Conservation (phyloP, 257 asterid genomes). For the Nicotiana paniculata region DNA sequence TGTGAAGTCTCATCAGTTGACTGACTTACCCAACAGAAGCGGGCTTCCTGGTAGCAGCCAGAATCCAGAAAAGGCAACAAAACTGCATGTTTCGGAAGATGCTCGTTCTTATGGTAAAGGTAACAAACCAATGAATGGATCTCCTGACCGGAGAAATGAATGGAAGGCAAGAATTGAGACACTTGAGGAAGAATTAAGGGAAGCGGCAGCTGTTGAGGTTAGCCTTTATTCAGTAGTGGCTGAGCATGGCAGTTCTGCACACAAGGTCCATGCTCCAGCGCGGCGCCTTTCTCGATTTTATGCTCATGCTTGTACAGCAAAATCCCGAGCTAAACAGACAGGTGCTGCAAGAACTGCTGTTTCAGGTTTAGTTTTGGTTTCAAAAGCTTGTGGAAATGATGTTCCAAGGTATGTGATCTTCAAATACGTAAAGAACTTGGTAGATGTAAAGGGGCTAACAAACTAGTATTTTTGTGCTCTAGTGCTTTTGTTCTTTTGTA, state of each 20-base stretch:
- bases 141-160: constrained; percentile 33
- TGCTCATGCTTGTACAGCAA: constrained; percentile 49
- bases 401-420: constrained; percentile 55
- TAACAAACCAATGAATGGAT: constrained; percentile 22
- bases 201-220: constrained; percentile 74
- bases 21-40: constrained; percentile 28
- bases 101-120: constrained; percentile 26
- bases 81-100: constrained; percentile 23
- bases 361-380: constrained; percentile 78
- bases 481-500: too few relatives aligned
- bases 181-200: constrained; percentile 84
- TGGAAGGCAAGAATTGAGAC: constrained; percentile 45
- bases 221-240: constrained; percentile 70
- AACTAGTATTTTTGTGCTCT: too few relatives aligned
- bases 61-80: constrained; percentile 34
- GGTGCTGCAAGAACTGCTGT: constrained; percentile 74
- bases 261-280: constrained; percentile 88
- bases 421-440: not conserved
- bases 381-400: constrained; percentile 92
- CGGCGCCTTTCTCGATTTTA: constrained; percentile 77
- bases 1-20: constrained; percentile 35
- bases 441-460: not conserved
- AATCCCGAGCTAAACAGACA: constrained; percentile 59
- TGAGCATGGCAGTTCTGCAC: constrained; percentile 73
- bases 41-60: constrained; percentile 15